These are phyloP conservation scores for Phragmites australis DNA, from an alignment of 176 grass and related monocot species.

Conservation along the genomic window DNA sequence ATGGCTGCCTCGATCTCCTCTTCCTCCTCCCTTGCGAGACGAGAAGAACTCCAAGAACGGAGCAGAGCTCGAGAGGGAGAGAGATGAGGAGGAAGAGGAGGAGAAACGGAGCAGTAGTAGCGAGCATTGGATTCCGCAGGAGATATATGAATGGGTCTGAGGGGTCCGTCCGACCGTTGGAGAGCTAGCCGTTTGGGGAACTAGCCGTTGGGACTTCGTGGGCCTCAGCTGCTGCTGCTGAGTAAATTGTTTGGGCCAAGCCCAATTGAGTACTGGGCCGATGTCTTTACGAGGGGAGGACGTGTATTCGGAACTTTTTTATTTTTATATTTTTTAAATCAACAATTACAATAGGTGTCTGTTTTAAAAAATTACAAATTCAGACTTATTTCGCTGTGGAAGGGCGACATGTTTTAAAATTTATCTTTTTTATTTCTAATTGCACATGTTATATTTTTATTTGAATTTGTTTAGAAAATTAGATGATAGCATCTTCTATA, in stretches of 20 bases:
- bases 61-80: not conserved
- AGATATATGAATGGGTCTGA: slow-evolving; percentile 43
- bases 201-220: slow-evolving; percentile 39
- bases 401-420: no score
- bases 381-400: no score
- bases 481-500: no score
- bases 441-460: no score
- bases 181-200: slow-evolving; percentile 51
- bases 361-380: no score
- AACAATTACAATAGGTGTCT: no score
- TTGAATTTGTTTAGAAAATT: no score
- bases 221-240: not conserved
- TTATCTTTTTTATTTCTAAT: no score
- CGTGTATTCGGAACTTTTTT: no score
- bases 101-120: not conserved
- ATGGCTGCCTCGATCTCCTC: slow-evolving; percentile 27
- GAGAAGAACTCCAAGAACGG: not conserved
- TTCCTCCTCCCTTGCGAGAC: not conserved
- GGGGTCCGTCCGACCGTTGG: slow-evolving; percentile 62
- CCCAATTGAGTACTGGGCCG: not conserved
- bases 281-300: not conserved
- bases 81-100: not conserved
- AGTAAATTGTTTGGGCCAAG: not conserved
- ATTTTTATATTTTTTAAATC: no score
- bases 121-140: slow-evolving; percentile 36